Evolutionary conservation across 495 filamentous ascomycete genomes (phyloP), one percentile per base, ranked within the genome.

Genomic region (Trichoderma erinaceum): DNA sequence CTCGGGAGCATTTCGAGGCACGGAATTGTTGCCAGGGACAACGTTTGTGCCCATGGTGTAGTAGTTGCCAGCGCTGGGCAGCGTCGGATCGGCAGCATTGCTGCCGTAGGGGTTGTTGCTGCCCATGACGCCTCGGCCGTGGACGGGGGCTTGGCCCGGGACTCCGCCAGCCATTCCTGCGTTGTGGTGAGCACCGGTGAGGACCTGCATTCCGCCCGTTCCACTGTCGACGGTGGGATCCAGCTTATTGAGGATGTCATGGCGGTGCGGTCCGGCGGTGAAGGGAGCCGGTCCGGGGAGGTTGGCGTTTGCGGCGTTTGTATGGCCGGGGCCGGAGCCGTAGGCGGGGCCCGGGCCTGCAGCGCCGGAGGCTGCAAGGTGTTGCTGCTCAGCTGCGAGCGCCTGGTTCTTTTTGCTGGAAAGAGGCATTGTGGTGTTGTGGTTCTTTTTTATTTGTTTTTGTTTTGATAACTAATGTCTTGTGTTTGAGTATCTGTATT

Each of bases 181-280:
- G 3, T 74, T 74, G 15, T 75, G 72, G 46, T 73, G 71, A 21
- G 21, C 15, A n/a, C 27, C 27, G 23, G 41, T 23, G n/a, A 66
- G 21, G n/a, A 46, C 44, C 41, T 64, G 44, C 56, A 23, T 50
- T 32, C 48, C 44, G 61, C 71, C 70, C 1, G 72, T 68, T 48
- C 75, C 72, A 15, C 68, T 71, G 63, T 76, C 75, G 50, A 77
- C 75, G 41, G 75, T 70, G 10, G 79, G 79, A 63, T 80, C 75
- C 13, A 70, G 63, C 69, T 78, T 78, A 72, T 81, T 76, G 52
- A 74, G 71, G 21, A 76, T 29, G 56, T 78, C 76, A 27, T 78
- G 78, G 27, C 66, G 68, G 63, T 82, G 77, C 23, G 77, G 74
- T 18, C 80, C 80, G 64, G 72, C 66, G 21, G 68, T 79, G 41